Evolutionary conservation across 257 asterid species (phyloP), one percentile per base, ranked within the genome.

Genomic region (Penstemon newberryi): DNA sequence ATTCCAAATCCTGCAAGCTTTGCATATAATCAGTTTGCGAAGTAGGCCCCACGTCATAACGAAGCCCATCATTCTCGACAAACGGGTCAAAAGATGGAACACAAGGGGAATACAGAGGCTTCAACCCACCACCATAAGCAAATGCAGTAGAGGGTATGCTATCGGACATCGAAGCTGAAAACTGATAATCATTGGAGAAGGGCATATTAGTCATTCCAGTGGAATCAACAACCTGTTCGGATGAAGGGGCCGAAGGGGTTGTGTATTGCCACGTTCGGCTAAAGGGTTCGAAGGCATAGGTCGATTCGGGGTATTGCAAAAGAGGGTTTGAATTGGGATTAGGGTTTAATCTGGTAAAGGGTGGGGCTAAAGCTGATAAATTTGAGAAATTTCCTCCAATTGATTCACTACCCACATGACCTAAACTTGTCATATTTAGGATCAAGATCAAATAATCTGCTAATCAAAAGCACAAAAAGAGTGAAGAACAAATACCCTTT

Each of bases 341-440:
- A 55, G 86, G 81, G 80, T 79, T 82, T 72, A 79, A 66, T 64
- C 93, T 81, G 73, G 96, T 91, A 77, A 94, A 94, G 0, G 99
- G 98, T n/a, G 96, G 96, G 13, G 99, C 99, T 74, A 81, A 67
- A 71, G 99, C 87, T 60, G 99, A 94, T 71, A 94, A 81, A 86
- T 86, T 89, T 7, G 97, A 90, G 60, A 79, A 73, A 4, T 74
- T 46, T 38, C 85, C 82, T 55, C 75, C 93, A 47, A 94, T 92
- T 11, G 58, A 68, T 66, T 81, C 82, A 67, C 36, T 47, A 33
- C 87, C 87, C 74, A 81, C 51, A 72, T 25, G 2, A 25, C 33
- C 33, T 25, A 25, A 25, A 25, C 33, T 25, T 2, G 33, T 1
- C 33, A 88, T 90, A 52, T 43, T 71, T 15, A 1, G 71, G 63